Percentiles rank a stretch among this genome's conserved stretches.
Evolutionary conservation across 352 stramenopile species (phyloP).

Genomic region (Pythium aristosporum): DNA sequence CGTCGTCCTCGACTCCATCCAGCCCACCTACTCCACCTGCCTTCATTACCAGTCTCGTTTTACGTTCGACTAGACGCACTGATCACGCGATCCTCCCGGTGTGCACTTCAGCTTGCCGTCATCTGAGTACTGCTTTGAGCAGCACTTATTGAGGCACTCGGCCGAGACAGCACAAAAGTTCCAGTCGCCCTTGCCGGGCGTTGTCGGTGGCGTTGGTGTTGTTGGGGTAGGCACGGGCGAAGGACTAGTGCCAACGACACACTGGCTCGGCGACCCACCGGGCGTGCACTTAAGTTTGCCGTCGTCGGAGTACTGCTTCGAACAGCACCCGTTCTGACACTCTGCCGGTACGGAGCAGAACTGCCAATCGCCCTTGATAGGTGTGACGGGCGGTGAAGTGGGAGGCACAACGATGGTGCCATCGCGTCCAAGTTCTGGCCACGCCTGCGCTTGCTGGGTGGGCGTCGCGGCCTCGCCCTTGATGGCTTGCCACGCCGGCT

Average conservation of each 20-base stretch:
- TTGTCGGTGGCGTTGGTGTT: no score
- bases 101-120: constrained; percentile 27
- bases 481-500: no score
- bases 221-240: no score
- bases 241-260: no score
- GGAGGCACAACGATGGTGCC: no score
- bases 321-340: constrained; percentile 1
- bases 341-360: not conserved
- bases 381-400: no score
- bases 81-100: not conserved
- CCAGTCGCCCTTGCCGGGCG: not conserved
- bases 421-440: no score
- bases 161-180: not conserved
- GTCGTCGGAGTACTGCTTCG: constrained; percentile 30
- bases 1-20: not conserved
- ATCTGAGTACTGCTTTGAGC: not conserved
- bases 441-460: no score
- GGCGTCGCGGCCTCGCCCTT: no score
- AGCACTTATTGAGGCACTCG: not conserved
- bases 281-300: constrained; percentile 28
- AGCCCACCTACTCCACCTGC: not conserved
- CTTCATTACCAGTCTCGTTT: not conserved
- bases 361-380: no score
- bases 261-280: no score
- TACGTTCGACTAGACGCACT: not conserved